Conservation (phyloP, 768 basidiomycete species). For the Pleurotus sapidus region DNA sequence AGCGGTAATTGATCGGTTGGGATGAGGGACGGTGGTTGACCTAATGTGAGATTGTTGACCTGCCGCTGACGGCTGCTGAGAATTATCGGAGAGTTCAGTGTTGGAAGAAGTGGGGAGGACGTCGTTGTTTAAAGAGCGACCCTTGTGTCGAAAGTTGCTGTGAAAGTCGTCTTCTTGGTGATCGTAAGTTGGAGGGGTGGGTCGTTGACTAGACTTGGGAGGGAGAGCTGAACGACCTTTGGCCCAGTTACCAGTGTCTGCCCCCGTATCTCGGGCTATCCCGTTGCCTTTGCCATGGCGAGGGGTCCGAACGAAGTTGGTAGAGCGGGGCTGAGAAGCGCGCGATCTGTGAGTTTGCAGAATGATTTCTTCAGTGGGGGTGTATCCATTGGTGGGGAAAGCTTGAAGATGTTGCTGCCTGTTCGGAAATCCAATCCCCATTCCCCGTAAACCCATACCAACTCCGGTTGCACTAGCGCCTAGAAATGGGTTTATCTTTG, state of each 20-base stretch:
- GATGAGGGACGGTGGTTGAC: slow-evolving; percentile 3
- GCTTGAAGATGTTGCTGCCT: slow-evolving; percentile 24
- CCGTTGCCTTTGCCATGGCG: neutral
- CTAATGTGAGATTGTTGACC: neutral
- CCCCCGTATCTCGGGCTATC: neutral
- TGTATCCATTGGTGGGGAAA: slow-evolving; percentile 48
- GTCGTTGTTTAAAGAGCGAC: neutral
- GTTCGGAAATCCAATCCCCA: neutral
- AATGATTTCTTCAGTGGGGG: slow-evolving; percentile 65
- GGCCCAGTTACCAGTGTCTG: neutral
- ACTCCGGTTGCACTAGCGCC: neutral
- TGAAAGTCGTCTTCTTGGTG: neutral
- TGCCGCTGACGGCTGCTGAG: neutral
- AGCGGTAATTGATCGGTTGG: neutral
- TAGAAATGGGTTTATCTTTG: neutral
- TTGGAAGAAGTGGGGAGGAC: neutral
- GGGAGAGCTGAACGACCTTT: neutral
- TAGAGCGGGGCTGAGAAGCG: neutral
- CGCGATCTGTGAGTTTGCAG: slow-evolving; percentile 44
- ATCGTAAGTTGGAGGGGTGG: neutral
- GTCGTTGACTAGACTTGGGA: neutral
- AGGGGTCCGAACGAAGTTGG: neutral
- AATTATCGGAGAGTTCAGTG: neutral
- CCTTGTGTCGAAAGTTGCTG: slow-evolving; percentile 1
- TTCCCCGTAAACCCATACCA: slow-evolving; percentile 3